Conservation (phyloP, 805 yeast genomes). For the Candida dajiaensis region DNA sequence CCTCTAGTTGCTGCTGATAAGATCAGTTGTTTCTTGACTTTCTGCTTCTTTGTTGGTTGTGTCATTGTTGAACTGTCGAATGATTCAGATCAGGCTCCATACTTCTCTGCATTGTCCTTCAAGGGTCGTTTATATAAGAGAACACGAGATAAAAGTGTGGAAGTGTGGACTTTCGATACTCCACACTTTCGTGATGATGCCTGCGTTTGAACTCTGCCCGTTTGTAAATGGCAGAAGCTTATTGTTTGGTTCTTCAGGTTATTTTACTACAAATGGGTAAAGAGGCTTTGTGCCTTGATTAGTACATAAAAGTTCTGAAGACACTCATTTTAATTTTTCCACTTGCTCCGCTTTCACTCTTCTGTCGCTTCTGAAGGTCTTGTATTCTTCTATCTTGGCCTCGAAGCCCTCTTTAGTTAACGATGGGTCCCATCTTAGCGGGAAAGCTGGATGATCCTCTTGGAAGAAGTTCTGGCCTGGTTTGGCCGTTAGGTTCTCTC, state of each 20-base stretch:
- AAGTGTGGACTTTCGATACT: not conserved
- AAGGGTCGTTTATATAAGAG: no score
- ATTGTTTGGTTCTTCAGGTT: not conserved
- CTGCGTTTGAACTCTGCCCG: not conserved
- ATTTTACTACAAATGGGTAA: not conserved
- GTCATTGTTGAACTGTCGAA: not conserved
- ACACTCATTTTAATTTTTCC: not conserved
- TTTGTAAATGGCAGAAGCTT: not conserved
- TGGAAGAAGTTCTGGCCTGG: slow-evolving; percentile 7
- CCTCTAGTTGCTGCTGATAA: not conserved
- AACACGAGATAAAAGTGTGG: no score
- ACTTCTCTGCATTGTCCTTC: no score
- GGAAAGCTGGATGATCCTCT: slow-evolving; percentile 18
- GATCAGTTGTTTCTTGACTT: not conserved
- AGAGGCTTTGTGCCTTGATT: no score
- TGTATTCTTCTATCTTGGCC: not conserved
- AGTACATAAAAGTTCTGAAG: no score
- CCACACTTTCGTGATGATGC: not conserved
- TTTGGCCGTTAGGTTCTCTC: slow-evolving; percentile 31
- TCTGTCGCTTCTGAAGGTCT: not conserved
- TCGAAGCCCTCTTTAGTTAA: slow-evolving; percentile 25
- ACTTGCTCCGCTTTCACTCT: not conserved
- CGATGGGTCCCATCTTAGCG: slow-evolving; percentile 20
- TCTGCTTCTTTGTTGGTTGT: not conserved
- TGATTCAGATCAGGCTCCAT: not conserved